These are phyloP conservation scores for Ilyonectria sp. DNA, from an alignment of 2,329 filamentous ascomycete genomes.

Conservation along the genomic window DNA sequence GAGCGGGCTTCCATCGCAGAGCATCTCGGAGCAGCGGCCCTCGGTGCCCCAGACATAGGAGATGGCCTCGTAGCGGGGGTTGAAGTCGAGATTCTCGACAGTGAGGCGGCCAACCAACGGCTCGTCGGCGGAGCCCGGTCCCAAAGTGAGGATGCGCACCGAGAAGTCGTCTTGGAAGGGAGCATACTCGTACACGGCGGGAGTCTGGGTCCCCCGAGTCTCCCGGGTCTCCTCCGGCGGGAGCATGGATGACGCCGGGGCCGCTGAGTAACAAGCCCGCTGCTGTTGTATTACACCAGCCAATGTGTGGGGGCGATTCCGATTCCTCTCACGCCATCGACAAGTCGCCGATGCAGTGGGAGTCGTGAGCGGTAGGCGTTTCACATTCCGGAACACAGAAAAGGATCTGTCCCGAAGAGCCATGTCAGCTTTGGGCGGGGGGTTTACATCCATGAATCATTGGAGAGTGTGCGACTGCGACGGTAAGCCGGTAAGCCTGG, in stretches of 20 bases:
- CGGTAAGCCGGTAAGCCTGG: background rate
- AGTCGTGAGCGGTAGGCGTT: background rate
- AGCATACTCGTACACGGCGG: constrained; percentile 41
- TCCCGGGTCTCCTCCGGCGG: constrained; percentile 9
- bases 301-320: background rate
- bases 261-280: constrained; percentile 25
- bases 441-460: background rate
- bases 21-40: constrained; percentile 41
- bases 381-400: constrained; percentile 12
- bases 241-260: constrained; percentile 29
- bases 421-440: constrained; percentile 25
- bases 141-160: constrained; percentile 53
- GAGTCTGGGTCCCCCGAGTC: background rate
- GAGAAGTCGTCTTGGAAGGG: constrained; percentile 39
- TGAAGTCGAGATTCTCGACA: constrained; percentile 43
- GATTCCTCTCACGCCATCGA: constrained; percentile 5
- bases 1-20: constrained; percentile 43
- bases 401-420: constrained; percentile 10
- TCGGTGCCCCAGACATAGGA: constrained; percentile 56
- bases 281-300: background rate
- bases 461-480: background rate
- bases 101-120: constrained; percentile 49
- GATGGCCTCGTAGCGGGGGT: constrained; percentile 51
- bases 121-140: constrained; percentile 46
- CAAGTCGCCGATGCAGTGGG: constrained; percentile 1